phyloP scores from a whole-genome alignment of 371 early-diverging fungal genomes.

The Saksenaea oblongispora region DNA sequence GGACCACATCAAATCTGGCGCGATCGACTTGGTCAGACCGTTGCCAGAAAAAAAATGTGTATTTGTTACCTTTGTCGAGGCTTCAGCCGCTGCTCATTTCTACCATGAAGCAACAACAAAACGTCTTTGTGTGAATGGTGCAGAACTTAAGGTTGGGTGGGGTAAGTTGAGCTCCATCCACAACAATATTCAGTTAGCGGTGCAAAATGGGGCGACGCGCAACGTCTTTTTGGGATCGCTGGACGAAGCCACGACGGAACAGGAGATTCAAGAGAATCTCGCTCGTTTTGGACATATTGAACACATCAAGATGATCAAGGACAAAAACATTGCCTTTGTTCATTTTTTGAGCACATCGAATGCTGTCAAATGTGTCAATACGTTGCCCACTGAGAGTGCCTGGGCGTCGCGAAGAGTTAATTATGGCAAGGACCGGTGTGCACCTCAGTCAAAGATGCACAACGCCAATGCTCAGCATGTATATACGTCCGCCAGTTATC shows the following conservation, averaged over 20 bases:
- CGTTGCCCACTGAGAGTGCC: slow-evolving; percentile 52
- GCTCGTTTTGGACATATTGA: slow-evolving; percentile 74
- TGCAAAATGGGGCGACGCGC: slow-evolving; percentile 71
- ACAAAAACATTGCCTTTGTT: slow-evolving; percentile 80
- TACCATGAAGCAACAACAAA: slow-evolving; percentile 53
- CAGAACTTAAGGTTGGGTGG: slow-evolving; percentile 76
- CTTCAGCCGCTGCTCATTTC: slow-evolving; percentile 60
- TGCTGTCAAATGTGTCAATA: slow-evolving; percentile 73
- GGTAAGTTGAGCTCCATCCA: slow-evolving; percentile 69
- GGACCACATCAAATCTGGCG: slow-evolving; percentile 74
- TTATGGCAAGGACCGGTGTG: slow-evolving; percentile 86
- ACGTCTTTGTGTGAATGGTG: slow-evolving; percentile 42
- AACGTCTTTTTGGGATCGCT: slow-evolving; percentile 78
- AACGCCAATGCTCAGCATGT: background rate
- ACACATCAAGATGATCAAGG: slow-evolving; percentile 66
- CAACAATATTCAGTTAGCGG: slow-evolving; percentile 51
- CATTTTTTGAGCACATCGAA: slow-evolving; percentile 70
- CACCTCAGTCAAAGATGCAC: slow-evolving; percentile 13
- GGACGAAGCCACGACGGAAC: slow-evolving; percentile 58
- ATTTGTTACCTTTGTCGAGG: slow-evolving; percentile 80
- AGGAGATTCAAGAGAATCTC: slow-evolving; percentile 56
- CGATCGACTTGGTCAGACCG: slow-evolving; percentile 72
- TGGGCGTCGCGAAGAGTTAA: slow-evolving; percentile 63
- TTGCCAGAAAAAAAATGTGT: slow-evolving; percentile 80
- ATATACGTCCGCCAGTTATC: background rate